Base-by-base conservation (phyloP, 208 protist species). In the Acanthamoeba royreba region DNA sequence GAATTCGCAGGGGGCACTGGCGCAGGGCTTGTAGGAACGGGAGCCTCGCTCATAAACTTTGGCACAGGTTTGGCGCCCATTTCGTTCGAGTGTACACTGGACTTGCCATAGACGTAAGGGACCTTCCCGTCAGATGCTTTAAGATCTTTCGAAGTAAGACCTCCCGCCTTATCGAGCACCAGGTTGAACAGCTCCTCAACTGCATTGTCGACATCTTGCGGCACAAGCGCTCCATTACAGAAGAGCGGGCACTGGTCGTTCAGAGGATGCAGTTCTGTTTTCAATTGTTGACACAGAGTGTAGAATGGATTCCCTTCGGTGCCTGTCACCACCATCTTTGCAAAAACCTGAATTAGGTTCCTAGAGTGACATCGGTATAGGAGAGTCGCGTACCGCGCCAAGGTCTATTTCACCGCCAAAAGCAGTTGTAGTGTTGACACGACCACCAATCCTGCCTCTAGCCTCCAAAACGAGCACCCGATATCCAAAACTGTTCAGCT, bases 391-490 rank as follows among this genome's bases (percentile, higher is more conserved):
- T 85, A 85, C 74, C 53, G 83, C 83, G n/a, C 83, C 83, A 11
- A 90, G 83, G 33, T 90, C 83, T 31, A 90, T 53, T 35, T 85
- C 74, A 1, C 74, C 83, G 83, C 83, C 53, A 28, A 90, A 35
- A 0, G 22, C 35, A 22, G 31, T 69, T 33, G n/a, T 66, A 22
- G 83, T 90, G 52, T 35, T 90, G 28, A 90, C 83, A n/a, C 83
- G 46, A 69, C 83, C 83, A 25, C 83, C 83, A 19, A 90, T 66
- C 7, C 83, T 28, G 49, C 94, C 94, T 40, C 91, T 40, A 13
- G 94, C 22, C 9, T 95, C 94, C 33, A 95, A 69, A 1, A 95
- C 77, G 0, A 85, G 52, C 52, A 94, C 55, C 25, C 33, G 22
- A 31, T 92, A 87, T 19, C 63, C 42, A 42, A 81, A 7, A n/a